These are phyloP conservation scores for Cryphonectria naterciae DNA, from an alignment of 2,329 filamentous ascomycete species.

Conservation along the genomic window DNA sequence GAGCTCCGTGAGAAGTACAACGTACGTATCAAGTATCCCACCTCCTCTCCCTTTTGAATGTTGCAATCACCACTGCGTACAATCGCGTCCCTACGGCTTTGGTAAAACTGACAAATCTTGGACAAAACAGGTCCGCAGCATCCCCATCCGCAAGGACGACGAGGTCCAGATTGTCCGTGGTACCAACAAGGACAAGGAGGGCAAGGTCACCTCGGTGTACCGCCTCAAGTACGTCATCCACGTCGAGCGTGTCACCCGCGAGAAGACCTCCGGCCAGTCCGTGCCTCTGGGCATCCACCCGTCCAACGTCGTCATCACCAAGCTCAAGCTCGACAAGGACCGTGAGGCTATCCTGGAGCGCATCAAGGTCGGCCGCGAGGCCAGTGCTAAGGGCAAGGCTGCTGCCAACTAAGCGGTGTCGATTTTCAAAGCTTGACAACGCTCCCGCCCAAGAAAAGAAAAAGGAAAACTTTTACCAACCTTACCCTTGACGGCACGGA, in stretches of 20 bases:
- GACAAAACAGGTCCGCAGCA: slow-evolving; percentile 75
- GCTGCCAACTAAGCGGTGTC: slow-evolving; percentile 50
- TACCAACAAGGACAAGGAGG: slow-evolving; percentile 95
- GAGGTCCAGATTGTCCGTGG: slow-evolving; percentile 93
- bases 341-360: slow-evolving; percentile 86
- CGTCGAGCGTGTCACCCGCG: slow-evolving; percentile 93
- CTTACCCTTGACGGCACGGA: slow-evolving; percentile 3
- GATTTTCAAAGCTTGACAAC: neutral
- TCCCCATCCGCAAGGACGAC: slow-evolving; percentile 97
- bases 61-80: neutral
- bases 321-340: slow-evolving; percentile 98
- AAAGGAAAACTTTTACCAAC: slow-evolving; percentile 8
- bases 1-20: slow-evolving; percentile 99
- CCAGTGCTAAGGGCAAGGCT: slow-evolving; percentile 72
- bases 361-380: slow-evolving; percentile 80
- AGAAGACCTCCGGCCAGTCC: slow-evolving; percentile 96
- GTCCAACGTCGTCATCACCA: slow-evolving; percentile 97
- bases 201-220: slow-evolving; percentile 98
- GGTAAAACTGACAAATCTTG: neutral
- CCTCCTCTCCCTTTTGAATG: neutral
- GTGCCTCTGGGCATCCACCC: slow-evolving; percentile 94
- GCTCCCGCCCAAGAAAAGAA: neutral
- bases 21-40: slow-evolving; percentile 59
- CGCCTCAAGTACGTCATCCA: slow-evolving; percentile 97
- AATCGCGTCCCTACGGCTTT: neutral